These are phyloP conservation scores for Astragalus membranaceus DNA, from an alignment of 306 rosid species.

Conservation along the genomic window DNA sequence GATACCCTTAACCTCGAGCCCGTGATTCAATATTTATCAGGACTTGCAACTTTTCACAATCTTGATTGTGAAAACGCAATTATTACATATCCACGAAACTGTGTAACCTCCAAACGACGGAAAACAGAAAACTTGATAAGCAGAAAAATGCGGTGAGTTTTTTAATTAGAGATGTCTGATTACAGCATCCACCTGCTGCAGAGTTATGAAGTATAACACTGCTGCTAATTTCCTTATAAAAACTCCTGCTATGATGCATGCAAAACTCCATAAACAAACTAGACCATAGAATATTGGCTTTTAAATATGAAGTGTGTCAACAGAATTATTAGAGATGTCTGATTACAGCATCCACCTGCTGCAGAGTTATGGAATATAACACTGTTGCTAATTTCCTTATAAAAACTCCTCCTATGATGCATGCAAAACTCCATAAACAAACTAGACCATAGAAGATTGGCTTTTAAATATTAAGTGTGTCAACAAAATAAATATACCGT, in stretches of 20 bases:
- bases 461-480: neutral
- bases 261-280: conserved; percentile 17
- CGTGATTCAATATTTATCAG: conserved; percentile 2
- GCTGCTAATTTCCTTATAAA: conserved; percentile 3
- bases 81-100: neutral
- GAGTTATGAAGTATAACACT: conserved; percentile 1
- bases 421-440: conserved; percentile 18
- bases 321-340: neutral
- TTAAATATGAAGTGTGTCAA: neutral
- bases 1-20: neutral
- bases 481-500: neutral
- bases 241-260: neutral
- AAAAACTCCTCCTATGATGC: neutral
- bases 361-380: conserved; percentile 1
- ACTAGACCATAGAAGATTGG: conserved; percentile 1
- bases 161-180: neutral
- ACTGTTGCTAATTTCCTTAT: conserved; percentile 2
- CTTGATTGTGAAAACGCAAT: conserved; percentile 1
- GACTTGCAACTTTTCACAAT: neutral
- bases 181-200: conserved; percentile 1
- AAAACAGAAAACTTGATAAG: neutral
- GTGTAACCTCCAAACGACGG: neutral
- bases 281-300: neutral
- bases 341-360: conserved; percentile 1
- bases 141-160: neutral